Evolutionary conservation across 2,329 filamentous ascomycete genomes (phyloP).

Genomic region (Apiospora arundinis): DNA sequence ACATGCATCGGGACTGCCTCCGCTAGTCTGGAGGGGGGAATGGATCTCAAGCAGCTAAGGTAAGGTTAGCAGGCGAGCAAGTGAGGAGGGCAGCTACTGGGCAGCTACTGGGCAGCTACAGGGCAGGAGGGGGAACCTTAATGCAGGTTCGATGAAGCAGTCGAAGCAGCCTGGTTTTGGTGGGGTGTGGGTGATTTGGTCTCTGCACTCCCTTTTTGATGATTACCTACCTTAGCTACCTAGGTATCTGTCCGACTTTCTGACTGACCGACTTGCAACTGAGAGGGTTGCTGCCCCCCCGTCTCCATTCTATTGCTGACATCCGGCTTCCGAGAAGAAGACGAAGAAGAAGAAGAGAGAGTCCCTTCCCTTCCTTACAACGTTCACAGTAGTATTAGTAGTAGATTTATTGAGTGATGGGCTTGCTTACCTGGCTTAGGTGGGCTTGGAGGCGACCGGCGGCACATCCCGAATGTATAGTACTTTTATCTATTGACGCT

Average conservation of each 20-base stretch:
- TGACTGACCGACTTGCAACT: neutral
- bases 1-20: constrained; percentile 14
- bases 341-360: too few species aligned
- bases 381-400: too few species aligned
- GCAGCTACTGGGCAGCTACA: too few species aligned
- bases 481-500: neutral
- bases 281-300: neutral
- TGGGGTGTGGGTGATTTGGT: neutral
- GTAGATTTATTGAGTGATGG: too few species aligned
- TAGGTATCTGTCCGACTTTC: constrained; percentile 10
- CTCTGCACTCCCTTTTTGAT: too few species aligned
- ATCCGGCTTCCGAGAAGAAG: neutral
- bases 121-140: neutral
- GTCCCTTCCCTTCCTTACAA: too few species aligned
- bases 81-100: neutral
- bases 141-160: constrained; percentile 2
- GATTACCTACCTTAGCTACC: too few species aligned
- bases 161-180: constrained; percentile 1
- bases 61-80: neutral
- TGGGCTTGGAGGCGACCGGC: neutral
- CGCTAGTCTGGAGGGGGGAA: neutral
- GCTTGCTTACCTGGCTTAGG: too few species aligned
- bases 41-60: neutral
- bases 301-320: neutral
- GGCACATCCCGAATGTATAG: constrained; percentile 8